Conservation (phyloP, 2,329 filamentous ascomycete genomes). For the Byssoonygena ceratinophila region DNA sequence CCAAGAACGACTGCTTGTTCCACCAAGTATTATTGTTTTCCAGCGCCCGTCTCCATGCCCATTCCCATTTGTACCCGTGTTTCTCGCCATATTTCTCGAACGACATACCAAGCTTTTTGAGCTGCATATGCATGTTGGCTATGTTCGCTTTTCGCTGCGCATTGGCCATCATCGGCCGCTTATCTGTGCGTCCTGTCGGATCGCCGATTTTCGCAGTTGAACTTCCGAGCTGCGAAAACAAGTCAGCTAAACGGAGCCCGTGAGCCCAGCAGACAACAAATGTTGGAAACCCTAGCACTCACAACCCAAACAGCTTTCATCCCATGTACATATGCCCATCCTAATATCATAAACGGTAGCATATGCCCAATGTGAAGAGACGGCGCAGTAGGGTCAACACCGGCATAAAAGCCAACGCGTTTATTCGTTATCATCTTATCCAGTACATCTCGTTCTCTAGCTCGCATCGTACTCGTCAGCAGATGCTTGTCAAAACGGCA, state of each 20-base stretch:
- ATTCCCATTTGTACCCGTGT: constrained; percentile 54
- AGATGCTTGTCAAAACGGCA: background rate
- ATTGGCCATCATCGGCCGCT: constrained; percentile 30
- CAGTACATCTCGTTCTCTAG: constrained; percentile 35
- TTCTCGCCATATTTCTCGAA: constrained; percentile 56
- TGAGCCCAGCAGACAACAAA: background rate
- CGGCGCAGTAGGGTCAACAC: constrained; percentile 42
- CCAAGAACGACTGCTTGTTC: constrained; percentile 57
- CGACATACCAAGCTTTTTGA: constrained; percentile 59
- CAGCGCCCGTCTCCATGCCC: constrained; percentile 56
- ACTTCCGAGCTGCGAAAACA: constrained; percentile 34
- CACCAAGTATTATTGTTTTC: constrained; percentile 81
- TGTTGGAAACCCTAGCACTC: constrained; percentile 17
- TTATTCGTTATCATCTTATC: constrained; percentile 38
- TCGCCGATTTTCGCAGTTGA: constrained; percentile 40
- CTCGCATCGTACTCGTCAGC: background rate
- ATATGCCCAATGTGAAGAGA: constrained; percentile 44
- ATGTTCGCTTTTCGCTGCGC: constrained; percentile 38
- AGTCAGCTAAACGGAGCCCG: background rate
- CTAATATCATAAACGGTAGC: constrained; percentile 42
- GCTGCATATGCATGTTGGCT: constrained; percentile 40
- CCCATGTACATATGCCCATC: constrained; percentile 42
- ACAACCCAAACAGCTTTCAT: constrained; percentile 38
- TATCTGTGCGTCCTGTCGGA: constrained; percentile 36
- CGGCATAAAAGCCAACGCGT: constrained; percentile 39